Percentiles rank a stretch among this genome's conserved stretches.
These are phyloP conservation scores for Nicotiana benthamiana DNA, from an alignment of 257 asterid species.

Conservation along the genomic window DNA sequence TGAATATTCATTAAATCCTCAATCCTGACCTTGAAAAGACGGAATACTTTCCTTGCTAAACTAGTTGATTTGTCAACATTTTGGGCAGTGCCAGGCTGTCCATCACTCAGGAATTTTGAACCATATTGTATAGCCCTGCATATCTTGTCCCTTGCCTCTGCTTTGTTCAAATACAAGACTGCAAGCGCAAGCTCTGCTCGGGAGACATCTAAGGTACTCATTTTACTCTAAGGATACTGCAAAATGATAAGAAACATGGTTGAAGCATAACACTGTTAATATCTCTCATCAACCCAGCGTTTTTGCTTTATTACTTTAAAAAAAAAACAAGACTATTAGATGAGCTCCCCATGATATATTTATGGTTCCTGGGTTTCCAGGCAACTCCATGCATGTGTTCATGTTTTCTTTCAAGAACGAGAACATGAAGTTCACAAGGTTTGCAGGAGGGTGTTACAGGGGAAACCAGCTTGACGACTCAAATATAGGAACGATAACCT, in stretches of 20 bases:
- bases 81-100: constrained; percentile 86
- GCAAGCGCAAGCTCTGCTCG: constrained; percentile 91
- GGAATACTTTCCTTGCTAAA: constrained; percentile 93
- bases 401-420: not conserved
- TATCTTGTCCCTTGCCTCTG: constrained; percentile 97
- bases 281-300: not conserved
- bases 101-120: constrained; percentile 84
- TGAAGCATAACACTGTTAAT: not conserved
- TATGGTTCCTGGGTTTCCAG: not conserved
- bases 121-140: constrained; percentile 99
- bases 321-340: not conserved
- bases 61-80: constrained; percentile 83
- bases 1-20: not conserved
- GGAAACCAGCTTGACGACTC: not conserved
- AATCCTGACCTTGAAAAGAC: constrained; percentile 73
- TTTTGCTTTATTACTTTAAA: no score
- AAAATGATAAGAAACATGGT: constrained; percentile 13
- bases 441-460: not conserved
- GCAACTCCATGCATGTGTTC: not conserved
- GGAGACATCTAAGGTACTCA: constrained; percentile 78
- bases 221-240: constrained; percentile 27
- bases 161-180: constrained; percentile 85
- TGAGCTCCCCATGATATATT: not conserved
- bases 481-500: not conserved
- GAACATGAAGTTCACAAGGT: not conserved